These are phyloP conservation scores for Serendipita sp. DNA, from an alignment of 768 basidiomycete species.

Conservation along the genomic window DNA sequence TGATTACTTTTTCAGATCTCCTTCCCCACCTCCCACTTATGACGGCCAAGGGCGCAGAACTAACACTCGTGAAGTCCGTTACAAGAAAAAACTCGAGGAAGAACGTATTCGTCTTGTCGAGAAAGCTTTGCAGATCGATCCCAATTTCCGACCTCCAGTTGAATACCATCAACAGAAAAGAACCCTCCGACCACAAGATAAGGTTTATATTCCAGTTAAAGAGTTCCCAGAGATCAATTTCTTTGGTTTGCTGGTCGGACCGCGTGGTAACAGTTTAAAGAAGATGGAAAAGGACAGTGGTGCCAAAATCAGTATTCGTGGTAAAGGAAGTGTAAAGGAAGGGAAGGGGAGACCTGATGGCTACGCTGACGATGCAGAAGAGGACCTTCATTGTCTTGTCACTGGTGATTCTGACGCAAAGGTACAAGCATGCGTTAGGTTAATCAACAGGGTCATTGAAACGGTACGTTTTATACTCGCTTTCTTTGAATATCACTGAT, in stretches of 20 bases:
- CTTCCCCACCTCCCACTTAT: constrained; percentile 94
- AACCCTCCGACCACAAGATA: constrained; percentile 84
- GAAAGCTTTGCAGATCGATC: constrained; percentile 92
- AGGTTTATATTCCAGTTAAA: constrained; percentile 98
- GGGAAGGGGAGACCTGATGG: constrained; percentile 93
- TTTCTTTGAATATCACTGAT: constrained; percentile 6
- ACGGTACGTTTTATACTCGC: constrained; percentile 43
- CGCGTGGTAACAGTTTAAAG: constrained; percentile 97
- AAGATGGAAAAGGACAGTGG: constrained; percentile 98
- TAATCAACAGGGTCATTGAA: constrained; percentile 97
- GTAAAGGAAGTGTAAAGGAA: constrained; percentile 97
- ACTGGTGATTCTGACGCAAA: constrained; percentile 86
- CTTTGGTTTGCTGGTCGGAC: constrained; percentile 94
- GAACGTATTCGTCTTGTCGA: constrained; percentile 89
- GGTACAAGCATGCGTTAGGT: constrained; percentile 74
- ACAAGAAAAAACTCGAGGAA: constrained; percentile 87
- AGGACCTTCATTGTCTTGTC: constrained; percentile 96
- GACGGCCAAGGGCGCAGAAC: constrained; percentile 95
- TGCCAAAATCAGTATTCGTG: constrained; percentile 95
- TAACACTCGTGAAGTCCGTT: constrained; percentile 96
- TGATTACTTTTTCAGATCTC: constrained; percentile 49
- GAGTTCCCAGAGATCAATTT: constrained; percentile 99
- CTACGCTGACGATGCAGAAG: constrained; percentile 91
- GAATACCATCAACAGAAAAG: constrained; percentile 94
- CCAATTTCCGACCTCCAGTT: constrained; percentile 91